A percentile compares a stretch with the other conserved stretches of the same genome.
phyloP scores from a whole-genome alignment of 129 eudicot genomes.

The Saussurea involucrata region DNA sequence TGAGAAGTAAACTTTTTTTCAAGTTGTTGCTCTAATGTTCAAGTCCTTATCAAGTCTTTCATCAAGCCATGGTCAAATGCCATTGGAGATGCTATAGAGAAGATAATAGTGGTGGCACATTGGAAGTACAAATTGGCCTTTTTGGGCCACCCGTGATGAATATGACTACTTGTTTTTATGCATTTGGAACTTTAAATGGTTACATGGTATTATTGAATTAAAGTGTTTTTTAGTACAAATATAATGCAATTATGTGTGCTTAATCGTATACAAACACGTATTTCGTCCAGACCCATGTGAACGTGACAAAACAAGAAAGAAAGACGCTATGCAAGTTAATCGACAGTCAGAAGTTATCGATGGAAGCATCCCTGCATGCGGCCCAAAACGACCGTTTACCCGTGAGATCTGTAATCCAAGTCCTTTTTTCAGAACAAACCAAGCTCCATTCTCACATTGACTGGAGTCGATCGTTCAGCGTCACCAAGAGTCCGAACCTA shows the following conservation, averaged over 20 bases:
- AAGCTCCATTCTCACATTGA: constrained; percentile 50
- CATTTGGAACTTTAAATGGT: neutral
- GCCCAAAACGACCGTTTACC: constrained; percentile 93
- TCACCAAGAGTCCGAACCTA: constrained; percentile 37
- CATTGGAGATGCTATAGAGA: too few species aligned
- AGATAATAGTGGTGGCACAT: constrained; percentile 26
- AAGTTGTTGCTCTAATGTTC: too few species aligned
- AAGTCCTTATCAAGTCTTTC: too few species aligned
- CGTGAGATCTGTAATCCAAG: constrained; percentile 79
- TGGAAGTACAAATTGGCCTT: constrained; percentile 18
- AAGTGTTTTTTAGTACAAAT: neutral
- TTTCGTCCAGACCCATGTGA: constrained; percentile 62
- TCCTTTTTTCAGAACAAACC: constrained; percentile 70
- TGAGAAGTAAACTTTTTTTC: too few species aligned
- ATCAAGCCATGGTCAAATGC: too few species aligned
- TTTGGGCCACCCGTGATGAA: constrained; percentile 34
- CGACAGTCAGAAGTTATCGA: constrained; percentile 66
- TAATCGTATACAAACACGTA: neutral
- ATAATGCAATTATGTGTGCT: neutral
- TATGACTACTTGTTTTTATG: constrained; percentile 17
- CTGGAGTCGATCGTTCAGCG: constrained; percentile 54
- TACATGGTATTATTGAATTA: neutral
- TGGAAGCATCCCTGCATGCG: constrained; percentile 81
- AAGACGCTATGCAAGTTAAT: constrained; percentile 60
- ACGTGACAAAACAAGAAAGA: constrained; percentile 68